Evolutionary conservation across 768 basidiomycete genomes (phyloP), one percentile per base, ranked within the genome.

Genomic region (Calocybe gangraenosa): DNA sequence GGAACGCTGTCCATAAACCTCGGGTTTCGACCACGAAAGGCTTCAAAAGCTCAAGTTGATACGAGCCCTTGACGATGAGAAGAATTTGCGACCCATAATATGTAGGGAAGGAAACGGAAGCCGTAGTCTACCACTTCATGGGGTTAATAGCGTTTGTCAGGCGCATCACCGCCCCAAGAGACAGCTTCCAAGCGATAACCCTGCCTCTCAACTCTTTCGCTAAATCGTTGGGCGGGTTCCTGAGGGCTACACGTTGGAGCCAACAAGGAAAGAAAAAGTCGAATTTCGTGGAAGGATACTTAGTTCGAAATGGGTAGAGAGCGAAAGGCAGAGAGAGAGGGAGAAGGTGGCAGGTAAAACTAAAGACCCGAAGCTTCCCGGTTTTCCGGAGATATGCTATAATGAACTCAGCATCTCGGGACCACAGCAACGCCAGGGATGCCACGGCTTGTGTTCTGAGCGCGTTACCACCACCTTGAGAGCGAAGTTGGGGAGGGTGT

Each of bases 391-490:
- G 38, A 40, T 40, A 28, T 22, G 15, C 22, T 11, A 41, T 18
- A 30, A 41, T 19, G 40, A 32, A 41, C n/a, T 11, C 40, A 19
- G 14, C 25, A 7, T n/a, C 14, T 28, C 25, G 11, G 6, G 25
- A 28, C 11, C n/a, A 11, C 25, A 28, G 11, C 25, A 28, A 11
- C 25, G 37, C 7, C 28, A 41, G 46, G 33, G 39, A 47, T 47
- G 34, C 32, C 46, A 40, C 46, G n/a, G 22, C 39, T 34, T 40
- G 45, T 19, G 37, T 40, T 40, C 30, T 40, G 45, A 30, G 40
- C 46, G 46, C 35, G 34, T 22, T 34, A 47, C n/a, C 7, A 28
- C 40, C 46, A 37, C 18, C 46, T 28, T 28, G 11, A n/a, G n/a
- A n/a, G n/a, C n/a, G n/a, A 19, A 15, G 19, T n/a, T n/a, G n/a